phyloP scores from a whole-genome alignment of 192 early-diverging fungal genomes.

The Coemansia sp. region DNA sequence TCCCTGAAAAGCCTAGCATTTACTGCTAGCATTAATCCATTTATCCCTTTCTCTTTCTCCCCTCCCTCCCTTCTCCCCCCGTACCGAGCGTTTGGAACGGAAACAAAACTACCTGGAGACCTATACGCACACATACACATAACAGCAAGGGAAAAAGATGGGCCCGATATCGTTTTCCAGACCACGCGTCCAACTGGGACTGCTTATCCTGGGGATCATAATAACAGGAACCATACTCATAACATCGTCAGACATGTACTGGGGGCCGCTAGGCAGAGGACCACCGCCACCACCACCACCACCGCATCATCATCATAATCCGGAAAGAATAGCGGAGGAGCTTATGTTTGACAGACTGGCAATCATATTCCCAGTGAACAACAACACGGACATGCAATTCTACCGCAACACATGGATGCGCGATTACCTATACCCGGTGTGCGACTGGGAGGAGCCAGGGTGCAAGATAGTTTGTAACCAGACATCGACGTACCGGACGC shows the following conservation, averaged over 20 bases:
- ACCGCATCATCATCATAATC: too few relatives aligned
- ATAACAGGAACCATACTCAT: constrained; percentile 5
- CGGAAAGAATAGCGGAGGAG: constrained; percentile 8
- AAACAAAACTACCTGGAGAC: neutral
- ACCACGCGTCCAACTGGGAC: neutral
- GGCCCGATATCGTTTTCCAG: neutral
- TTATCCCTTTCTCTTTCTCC: too few relatives aligned
- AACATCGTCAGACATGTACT: neutral
- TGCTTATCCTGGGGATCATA: constrained; percentile 2
- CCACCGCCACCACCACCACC: neutral
- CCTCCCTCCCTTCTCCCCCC: too few relatives aligned
- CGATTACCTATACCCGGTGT: constrained; percentile 42
- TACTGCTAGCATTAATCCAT: too few relatives aligned
- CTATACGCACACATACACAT: neutral
- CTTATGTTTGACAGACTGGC: constrained; percentile 23
- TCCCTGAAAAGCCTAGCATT: too few relatives aligned
- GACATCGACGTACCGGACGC: constrained; percentile 28
- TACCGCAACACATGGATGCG: constrained; percentile 48
- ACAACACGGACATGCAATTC: constrained; percentile 52
- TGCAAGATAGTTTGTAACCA: constrained; percentile 48
- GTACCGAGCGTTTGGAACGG: neutral
- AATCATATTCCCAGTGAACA: constrained; percentile 43
- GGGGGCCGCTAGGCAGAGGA: neutral
- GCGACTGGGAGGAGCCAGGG: constrained; percentile 34
- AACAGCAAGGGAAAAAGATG: neutral